Conservation (phyloP, 116 monocot species). For the Zostera marina region DNA sequence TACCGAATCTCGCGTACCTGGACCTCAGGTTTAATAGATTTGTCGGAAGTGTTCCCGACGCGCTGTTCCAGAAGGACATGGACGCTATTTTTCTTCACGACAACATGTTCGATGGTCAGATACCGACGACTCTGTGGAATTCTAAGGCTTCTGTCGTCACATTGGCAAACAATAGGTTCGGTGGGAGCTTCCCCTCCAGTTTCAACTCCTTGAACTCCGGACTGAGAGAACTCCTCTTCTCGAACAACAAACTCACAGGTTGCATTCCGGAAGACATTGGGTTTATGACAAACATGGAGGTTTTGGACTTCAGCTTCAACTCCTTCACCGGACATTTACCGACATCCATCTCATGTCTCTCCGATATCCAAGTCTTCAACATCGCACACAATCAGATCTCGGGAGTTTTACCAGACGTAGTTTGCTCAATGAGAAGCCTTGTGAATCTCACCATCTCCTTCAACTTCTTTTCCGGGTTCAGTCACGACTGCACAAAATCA, state of each 20-base stretch:
- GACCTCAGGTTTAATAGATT: constrained; percentile 55
- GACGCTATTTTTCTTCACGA: constrained; percentile 56
- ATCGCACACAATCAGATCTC: constrained; percentile 66
- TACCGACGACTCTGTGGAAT: constrained; percentile 36
- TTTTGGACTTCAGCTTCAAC: constrained; percentile 84
- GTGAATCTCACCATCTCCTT: constrained; percentile 55
- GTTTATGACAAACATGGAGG: constrained; percentile 35
- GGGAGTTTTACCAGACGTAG: constrained; percentile 50
- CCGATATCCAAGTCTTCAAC: constrained; percentile 63
- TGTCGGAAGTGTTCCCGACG: constrained; percentile 28
- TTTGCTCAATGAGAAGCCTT: constrained; percentile 55
- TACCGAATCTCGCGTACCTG: constrained; percentile 41
- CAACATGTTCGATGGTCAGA: constrained; percentile 50
- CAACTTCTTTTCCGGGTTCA: constrained; percentile 82
- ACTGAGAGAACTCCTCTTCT: constrained; percentile 44
- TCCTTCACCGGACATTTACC: constrained; percentile 55
- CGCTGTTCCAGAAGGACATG: constrained; percentile 28
- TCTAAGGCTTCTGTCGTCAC: constrained; percentile 47
- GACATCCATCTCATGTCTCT: constrained; percentile 42
- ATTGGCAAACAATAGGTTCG: constrained; percentile 44
- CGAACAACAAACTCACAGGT: constrained; percentile 76
- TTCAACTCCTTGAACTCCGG: constrained; percentile 23
- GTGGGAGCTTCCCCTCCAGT: constrained; percentile 23
- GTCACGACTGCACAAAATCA: constrained; percentile 34
- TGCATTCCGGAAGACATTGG: constrained; percentile 77